These are phyloP conservation scores for Ambrosiella beaveri DNA, from an alignment of 2,329 filamentous ascomycete genomes.

Conservation along the genomic window DNA sequence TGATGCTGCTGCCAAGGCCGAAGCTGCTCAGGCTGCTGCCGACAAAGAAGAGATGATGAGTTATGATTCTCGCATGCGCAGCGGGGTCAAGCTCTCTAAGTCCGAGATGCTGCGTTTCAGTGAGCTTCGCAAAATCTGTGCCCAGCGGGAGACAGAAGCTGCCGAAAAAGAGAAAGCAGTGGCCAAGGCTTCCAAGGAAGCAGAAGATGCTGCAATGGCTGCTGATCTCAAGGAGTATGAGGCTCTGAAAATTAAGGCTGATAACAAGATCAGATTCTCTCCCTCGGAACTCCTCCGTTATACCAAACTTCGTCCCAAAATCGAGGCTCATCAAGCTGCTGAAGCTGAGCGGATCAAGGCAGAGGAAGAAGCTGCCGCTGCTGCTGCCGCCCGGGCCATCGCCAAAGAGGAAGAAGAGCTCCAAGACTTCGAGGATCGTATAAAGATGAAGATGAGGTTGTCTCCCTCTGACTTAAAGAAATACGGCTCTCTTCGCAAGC, in stretches of 20 bases:
- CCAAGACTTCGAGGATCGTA: constrained; percentile 15
- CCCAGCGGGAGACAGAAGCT: constrained; percentile 16
- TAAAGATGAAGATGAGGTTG: constrained; percentile 7
- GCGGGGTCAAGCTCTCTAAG: neutral
- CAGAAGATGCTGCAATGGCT: neutral
- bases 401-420: constrained; percentile 16
- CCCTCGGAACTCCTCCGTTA: neutral
- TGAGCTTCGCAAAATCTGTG: constrained; percentile 17
- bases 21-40: constrained; percentile 17
- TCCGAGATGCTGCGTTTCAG: neutral
- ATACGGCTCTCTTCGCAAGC: constrained; percentile 15
- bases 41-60: constrained; percentile 7
- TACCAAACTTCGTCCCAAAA: constrained; percentile 1
- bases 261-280: constrained; percentile 1
- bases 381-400: constrained; percentile 2
- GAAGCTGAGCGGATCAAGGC: constrained; percentile 5
- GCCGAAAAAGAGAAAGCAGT: neutral
- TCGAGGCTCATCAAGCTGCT: constrained; percentile 1
- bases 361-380: constrained; percentile 2
- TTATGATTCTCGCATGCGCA: neutral
- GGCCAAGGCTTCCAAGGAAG: constrained; percentile 1
- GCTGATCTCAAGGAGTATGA: constrained; percentile 7
- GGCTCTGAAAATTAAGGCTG: neutral
- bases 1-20: constrained; percentile 15
- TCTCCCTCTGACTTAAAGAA: neutral